Base-by-base conservation (phyloP, 2,329 filamentous ascomycete genomes). In the Cordyceps cateniannulata region DNA sequence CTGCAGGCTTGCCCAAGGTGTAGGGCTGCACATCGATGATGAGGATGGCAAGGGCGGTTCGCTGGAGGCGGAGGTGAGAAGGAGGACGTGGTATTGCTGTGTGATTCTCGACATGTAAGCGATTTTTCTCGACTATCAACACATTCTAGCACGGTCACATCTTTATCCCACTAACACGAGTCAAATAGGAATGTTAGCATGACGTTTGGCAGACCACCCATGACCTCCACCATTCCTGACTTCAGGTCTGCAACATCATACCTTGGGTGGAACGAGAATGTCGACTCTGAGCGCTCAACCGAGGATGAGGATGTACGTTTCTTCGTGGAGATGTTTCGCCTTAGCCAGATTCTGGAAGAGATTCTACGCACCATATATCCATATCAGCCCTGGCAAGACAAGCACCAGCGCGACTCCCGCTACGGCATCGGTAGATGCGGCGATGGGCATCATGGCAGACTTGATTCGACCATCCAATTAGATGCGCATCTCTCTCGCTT, bases 71-170 rank as follows among this genome's bases (percentile, higher is more conserved):
- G 73, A 77, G 49, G 71, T 75, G 22, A 67, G 70, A 10, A 66
- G 67, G 35, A 66, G 73, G n/a, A 72, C 71, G 0, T 77, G 75
- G 75, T 70, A 76, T 59, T 72, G 73, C 9, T 77, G 75, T 56
- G 69, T 76, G 0, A 69, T 74, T 22, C 67, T 76, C 63, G 72
- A 75, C 50, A 67, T 71, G 72, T 75, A 62, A 44, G 72, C 27
- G 27, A 29, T 29, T 29, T 29, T 29, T 4, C 27, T 29, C 27
- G 27, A 29, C 27, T 29, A 29, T 29, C 27, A 29, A 29, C 27
- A 29, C 27, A 8, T 29, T 5, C 27, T 29, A 29, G 27, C 27
- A 29, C 8, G 27, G 27, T 8, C 8, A 29, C 27, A 64, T 29
- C 27, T 29, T 29, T 29, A 29, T 29, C 27, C 27, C 27, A 29